Conservation (phyloP, 805 yeast species). For the Pichia occidentalis region DNA sequence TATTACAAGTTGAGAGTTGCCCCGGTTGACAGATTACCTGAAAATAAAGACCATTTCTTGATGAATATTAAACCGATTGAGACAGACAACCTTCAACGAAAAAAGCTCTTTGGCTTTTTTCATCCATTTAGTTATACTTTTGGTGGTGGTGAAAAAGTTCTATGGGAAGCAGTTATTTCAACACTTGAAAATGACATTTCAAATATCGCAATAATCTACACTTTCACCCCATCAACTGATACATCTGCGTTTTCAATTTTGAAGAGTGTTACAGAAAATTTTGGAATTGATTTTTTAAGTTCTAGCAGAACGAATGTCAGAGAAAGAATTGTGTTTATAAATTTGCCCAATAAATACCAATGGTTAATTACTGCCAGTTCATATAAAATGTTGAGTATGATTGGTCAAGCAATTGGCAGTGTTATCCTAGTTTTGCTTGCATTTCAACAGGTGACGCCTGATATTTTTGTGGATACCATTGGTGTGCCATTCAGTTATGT, state of each 20-base stretch:
- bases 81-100: conserved; percentile 33
- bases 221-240: conserved; percentile 23
- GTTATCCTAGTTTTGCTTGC: conserved; percentile 65
- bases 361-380: conserved; percentile 58
- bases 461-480: conserved; percentile 89
- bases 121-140: conserved; percentile 96
- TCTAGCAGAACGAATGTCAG: conserved; percentile 12
- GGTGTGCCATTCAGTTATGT: conserved; percentile 89
- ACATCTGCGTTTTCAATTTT: conserved; percentile 23
- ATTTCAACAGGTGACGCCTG: conserved; percentile 62
- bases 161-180: conserved; percentile 86
- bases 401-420: conserved; percentile 87
- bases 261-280: conserved; percentile 20
- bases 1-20: conserved; percentile 23
- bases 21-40: conserved; percentile 18
- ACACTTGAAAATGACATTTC: conserved; percentile 46
- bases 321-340: conserved; percentile 29
- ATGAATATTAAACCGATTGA: conserved; percentile 22
- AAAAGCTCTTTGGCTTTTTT: conserved; percentile 69
- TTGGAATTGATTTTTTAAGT: conserved; percentile 25
- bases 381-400: conserved; percentile 75
- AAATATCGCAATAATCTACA: conserved; percentile 63
- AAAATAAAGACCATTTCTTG: conserved; percentile 17
- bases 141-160: conserved; percentile 96
- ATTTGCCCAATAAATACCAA: conserved; percentile 31